Base-by-base conservation (phyloP, 495 filamentous ascomycete genomes). In the Cenococcum geophilum region DNA sequence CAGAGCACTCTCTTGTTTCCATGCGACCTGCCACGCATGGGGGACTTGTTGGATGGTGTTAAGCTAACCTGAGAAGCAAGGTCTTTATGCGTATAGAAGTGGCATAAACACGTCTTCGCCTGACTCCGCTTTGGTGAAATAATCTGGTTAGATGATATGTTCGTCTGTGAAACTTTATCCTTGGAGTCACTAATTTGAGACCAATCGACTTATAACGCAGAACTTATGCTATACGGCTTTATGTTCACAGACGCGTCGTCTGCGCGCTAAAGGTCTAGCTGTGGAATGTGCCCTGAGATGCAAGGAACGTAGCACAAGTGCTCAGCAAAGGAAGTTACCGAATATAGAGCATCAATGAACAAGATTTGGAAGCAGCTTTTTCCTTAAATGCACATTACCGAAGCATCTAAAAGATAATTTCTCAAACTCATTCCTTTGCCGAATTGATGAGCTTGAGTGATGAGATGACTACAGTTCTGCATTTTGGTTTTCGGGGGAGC, bases 201-300 rank as follows among this genome's bases (percentile, higher is more conserved):
- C 43, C 43, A 53, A 18, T 4, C 40, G 18, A 45, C 4, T 45
- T 10, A 45, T 36, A 55, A 52, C 55, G 35, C 61, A 61, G 47
- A 54, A 35, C 36, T 54, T 43, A 40, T 57, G 21, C 22, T 54
- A 51, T 32, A 32, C 27, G 27, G 27, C 27, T 51, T 52, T 50
- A 45, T 60, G 9, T 20, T 56, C 53, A 18, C 25, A 55, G 22
- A 51, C 57, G 58, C 59, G 62, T 60, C 20, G 12, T 52, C 58
- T 32, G 42, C 5, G 23, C 49, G 59, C 60, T 14, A 8, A 5
- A 36, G 4, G n/a, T 45, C 50, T 63, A 50, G 60, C 2, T 52
- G 25, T 56, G 58, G 50, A 68, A 68, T 68, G 65, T 45, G 49
- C 45, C 32, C 32, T 8, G 49, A 56, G 49, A 68, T 64, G 61